phyloP scores from a whole-genome alignment of 78 protist species.

The Dictyostelium purpureum region DNA sequence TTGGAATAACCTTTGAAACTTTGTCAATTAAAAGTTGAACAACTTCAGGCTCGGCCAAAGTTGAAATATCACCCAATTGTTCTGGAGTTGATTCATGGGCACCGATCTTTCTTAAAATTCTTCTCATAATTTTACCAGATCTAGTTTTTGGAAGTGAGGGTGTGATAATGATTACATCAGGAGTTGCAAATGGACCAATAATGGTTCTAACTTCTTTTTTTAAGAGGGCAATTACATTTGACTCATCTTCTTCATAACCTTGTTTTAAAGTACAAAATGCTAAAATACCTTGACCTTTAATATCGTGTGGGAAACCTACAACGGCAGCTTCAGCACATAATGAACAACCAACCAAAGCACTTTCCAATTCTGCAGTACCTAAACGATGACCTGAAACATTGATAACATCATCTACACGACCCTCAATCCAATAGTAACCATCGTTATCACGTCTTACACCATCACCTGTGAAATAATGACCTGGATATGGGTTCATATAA shows the following conservation, averaged over 20 bases:
- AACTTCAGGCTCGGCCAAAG: constrained; percentile 91
- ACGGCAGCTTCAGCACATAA: constrained; percentile 93
- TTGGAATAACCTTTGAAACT: constrained; percentile 24
- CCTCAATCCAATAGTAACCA: constrained; percentile 94
- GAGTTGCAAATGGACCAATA: constrained; percentile 85
- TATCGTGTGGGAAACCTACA: constrained; percentile 92
- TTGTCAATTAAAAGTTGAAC: constrained; percentile 55
- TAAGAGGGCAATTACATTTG: constrained; percentile 65
- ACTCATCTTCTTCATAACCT: constrained; percentile 53
- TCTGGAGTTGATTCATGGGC: constrained; percentile 63
- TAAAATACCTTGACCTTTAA: constrained; percentile 93
- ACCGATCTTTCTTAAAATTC: constrained; percentile 94
- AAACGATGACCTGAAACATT: constrained; percentile 97
- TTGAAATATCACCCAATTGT: constrained; percentile 86
- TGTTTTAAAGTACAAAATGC: constrained; percentile 83
- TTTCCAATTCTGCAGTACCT: constrained; percentile 97
- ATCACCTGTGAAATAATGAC: constrained; percentile 96
- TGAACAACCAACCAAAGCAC: constrained; percentile 81
- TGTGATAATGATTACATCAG: constrained; percentile 83
- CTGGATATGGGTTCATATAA: constrained; percentile 87
- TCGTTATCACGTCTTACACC: constrained; percentile 89
- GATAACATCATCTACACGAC: constrained; percentile 95
- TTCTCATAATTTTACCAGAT: constrained; percentile 94
- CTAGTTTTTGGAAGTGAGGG: constrained; percentile 93
- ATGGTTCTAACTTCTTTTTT: constrained; percentile 78